A percentile compares a stretch with the other conserved stretches of the same genome.
phyloP scores from a whole-genome alignment of 1,284 basidiomycete species.

The Coniferiporia weirii region DNA sequence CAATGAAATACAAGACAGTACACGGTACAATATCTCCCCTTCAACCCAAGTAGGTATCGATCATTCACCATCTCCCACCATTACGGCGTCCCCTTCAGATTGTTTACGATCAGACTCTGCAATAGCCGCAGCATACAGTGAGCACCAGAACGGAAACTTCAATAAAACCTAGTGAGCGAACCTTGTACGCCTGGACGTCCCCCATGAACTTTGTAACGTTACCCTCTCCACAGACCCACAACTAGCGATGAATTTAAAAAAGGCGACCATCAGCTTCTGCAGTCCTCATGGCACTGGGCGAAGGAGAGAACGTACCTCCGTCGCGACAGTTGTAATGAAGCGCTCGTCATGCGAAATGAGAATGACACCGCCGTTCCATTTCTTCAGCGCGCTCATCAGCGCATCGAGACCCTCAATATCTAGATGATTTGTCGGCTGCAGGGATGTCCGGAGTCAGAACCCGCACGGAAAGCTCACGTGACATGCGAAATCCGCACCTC shows the following conservation, averaged over 20 bases:
- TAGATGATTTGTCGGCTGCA: slow-evolving; percentile 92
- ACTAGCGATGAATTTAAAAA: slow-evolving; percentile 35
- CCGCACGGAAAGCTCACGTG: not conserved
- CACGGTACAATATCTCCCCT: too few relatives aligned
- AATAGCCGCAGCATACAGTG: slow-evolving; percentile 7
- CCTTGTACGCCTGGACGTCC: slow-evolving; percentile 92
- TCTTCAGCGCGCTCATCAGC: slow-evolving; percentile 80
- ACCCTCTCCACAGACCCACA: slow-evolving; percentile 89
- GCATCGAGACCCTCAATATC: slow-evolving; percentile 98
- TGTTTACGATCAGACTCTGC: slow-evolving; percentile 75
- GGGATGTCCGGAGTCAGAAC: not conserved
- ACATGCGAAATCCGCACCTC: slow-evolving; percentile 48
- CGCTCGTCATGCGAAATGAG: slow-evolving; percentile 92
- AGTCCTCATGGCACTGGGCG: not conserved
- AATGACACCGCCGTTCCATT: slow-evolving; percentile 96
- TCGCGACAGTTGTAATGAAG: slow-evolving; percentile 82
- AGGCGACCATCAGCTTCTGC: slow-evolving; percentile 1
- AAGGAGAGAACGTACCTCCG: slow-evolving; percentile 47
- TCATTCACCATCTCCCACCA: too few relatives aligned
- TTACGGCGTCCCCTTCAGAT: slow-evolving; percentile 45
- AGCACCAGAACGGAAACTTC: slow-evolving; percentile 2
- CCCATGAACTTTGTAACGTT: slow-evolving; percentile 84
- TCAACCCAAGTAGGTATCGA: too few relatives aligned
- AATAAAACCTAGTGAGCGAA: slow-evolving; percentile 29
- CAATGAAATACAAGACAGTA: not conserved